Conservation (phyloP, 75 land plant genomes). For the Cupressus sempervirens region DNA sequence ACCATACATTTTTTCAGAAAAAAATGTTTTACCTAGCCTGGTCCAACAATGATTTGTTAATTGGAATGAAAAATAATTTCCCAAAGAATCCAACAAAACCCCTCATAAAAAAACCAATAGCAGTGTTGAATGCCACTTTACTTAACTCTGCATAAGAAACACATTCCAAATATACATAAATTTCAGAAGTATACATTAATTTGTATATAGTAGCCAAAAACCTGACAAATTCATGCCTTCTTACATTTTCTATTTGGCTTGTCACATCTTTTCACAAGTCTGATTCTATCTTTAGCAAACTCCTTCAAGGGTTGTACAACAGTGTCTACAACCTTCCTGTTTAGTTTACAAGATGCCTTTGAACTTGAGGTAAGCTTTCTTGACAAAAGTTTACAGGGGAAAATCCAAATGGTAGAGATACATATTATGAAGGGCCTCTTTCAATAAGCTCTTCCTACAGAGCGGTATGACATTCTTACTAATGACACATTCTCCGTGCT, state of each 20-base stretch:
- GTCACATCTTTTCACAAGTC: slow-evolving; percentile 66
- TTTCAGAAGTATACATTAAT: neutral
- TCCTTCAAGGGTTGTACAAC: slow-evolving; percentile 44
- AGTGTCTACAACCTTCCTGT: slow-evolving; percentile 43
- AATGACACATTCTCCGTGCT: too few relatives aligned
- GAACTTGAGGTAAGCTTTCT: too few relatives aligned
- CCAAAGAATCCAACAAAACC: slow-evolving; percentile 76
- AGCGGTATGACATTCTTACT: too few relatives aligned
- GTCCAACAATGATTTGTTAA: slow-evolving; percentile 78
- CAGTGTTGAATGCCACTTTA: slow-evolving; percentile 63
- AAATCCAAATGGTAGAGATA: too few relatives aligned
- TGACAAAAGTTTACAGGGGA: too few relatives aligned
- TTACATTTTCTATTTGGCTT: slow-evolving; percentile 66
- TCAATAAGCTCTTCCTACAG: too few relatives aligned
- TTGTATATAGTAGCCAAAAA: neutral
- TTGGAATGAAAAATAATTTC: slow-evolving; percentile 73
- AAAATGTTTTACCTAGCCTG: slow-evolving; percentile 32
- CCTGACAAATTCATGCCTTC: too few relatives aligned
- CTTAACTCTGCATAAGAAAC: slow-evolving; percentile 43
- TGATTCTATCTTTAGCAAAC: slow-evolving; percentile 50
- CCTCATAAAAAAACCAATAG: slow-evolving; percentile 65
- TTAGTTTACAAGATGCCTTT: too few relatives aligned
- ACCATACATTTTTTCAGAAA: neutral
- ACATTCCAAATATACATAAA: neutral
- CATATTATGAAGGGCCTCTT: too few relatives aligned